Conservation (phyloP, 495 filamentous ascomycete genomes). For the Aspergillus haitiensis region DNA sequence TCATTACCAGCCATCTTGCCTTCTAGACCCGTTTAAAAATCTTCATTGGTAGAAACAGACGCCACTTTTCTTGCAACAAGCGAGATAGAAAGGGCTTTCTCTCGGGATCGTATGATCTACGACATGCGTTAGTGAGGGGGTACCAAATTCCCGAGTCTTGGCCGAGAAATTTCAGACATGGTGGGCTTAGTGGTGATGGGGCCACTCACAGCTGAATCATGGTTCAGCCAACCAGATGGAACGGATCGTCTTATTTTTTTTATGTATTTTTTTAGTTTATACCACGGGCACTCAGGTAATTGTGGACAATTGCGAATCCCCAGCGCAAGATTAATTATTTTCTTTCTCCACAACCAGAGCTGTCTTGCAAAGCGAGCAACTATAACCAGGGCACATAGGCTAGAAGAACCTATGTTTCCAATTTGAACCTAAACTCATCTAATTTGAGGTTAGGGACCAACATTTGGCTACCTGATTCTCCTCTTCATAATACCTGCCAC, state of each 20-base stretch:
- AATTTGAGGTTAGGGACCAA: neutral
- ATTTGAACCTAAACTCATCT: neutral
- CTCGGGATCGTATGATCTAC: neutral
- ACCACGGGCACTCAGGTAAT: too few relatives aligned
- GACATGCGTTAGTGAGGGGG: too few relatives aligned
- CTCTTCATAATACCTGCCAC: neutral
- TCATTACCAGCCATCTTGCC: neutral
- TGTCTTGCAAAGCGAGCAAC: too few relatives aligned
- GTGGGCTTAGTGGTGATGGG: neutral
- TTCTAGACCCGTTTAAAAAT: neutral
- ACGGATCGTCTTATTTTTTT: neutral
- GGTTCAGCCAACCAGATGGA: slow-evolving; percentile 13
- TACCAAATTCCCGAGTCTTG: slow-evolving; percentile 4
- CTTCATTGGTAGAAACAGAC: neutral
- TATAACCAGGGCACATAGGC: too few relatives aligned
- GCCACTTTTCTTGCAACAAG: neutral
- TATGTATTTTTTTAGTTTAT: neutral
- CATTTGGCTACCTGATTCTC: neutral
- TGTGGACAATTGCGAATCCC: neutral
- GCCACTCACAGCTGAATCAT: neutral
- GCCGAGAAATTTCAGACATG: slow-evolving; percentile 14
- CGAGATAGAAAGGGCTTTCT: neutral
- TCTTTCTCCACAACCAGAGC: neutral
- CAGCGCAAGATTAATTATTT: neutral
- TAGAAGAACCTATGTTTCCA: too few relatives aligned